These are phyloP conservation scores for Neurospora sp. DNA, from an alignment of 495 filamentous ascomycete genomes.

Conservation along the genomic window DNA sequence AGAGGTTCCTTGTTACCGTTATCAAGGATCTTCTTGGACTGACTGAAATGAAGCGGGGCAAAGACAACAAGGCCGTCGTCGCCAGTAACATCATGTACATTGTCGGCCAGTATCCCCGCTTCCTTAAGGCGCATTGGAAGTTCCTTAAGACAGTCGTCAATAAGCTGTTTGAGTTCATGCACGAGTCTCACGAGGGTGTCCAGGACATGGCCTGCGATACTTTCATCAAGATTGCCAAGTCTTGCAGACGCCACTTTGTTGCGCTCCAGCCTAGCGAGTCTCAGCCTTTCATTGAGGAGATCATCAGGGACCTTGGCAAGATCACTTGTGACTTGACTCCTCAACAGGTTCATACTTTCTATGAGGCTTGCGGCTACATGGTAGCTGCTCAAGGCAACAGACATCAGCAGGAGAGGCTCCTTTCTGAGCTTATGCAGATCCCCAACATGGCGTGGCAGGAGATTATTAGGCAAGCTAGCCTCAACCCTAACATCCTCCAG, in stretches of 20 bases:
- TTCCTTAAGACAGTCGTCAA: constrained; percentile 99
- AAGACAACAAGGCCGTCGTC: constrained; percentile 98
- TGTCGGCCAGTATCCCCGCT: constrained; percentile 95
- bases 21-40: constrained; percentile 98
- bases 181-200: constrained; percentile 98
- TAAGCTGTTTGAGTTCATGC: constrained; percentile 99
- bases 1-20: constrained; percentile 94
- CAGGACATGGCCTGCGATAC: constrained; percentile 99
- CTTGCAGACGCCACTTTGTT: constrained; percentile 95
- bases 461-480: constrained; percentile 77
- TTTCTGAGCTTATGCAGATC: constrained; percentile 82
- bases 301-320: constrained; percentile 86
- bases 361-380: constrained; percentile 99
- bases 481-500: constrained; percentile 73
- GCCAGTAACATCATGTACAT: constrained; percentile 99
- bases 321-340: constrained; percentile 92
- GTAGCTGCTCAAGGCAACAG: constrained; percentile 95
- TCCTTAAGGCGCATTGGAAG: constrained; percentile 98
- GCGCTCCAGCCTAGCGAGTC: constrained; percentile 87
- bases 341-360: constrained; percentile 97
- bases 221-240: constrained; percentile 99
- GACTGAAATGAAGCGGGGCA: constrained; percentile 97
- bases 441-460: constrained; percentile 92
- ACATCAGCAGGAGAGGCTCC: constrained; percentile 78
- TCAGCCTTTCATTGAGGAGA: constrained; percentile 98